Evolutionary conservation across 2,329 filamentous ascomycete genomes (phyloP).

Genomic region (Talaromyces piceae): DNA sequence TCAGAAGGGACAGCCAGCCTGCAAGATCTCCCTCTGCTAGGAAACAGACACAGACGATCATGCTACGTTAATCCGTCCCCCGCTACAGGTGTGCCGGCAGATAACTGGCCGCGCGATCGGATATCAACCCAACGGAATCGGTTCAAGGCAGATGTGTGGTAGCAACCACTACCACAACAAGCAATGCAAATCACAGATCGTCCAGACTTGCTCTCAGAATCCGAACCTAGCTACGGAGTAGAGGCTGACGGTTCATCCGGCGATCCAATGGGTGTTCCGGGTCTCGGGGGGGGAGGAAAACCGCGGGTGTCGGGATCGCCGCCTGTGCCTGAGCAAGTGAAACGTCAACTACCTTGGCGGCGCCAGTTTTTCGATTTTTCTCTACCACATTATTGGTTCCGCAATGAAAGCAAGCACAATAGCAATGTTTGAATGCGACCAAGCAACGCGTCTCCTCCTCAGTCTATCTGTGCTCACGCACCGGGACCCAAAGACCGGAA

Average conservation of each 20-base stretch:
- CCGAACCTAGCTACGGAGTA: not conserved
- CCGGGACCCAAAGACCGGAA: too few relatives aligned
- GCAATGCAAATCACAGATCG: too few relatives aligned
- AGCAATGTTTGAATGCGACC: not conserved
- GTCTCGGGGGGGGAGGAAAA: too few relatives aligned
- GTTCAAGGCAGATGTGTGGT: not conserved
- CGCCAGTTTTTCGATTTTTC: not conserved
- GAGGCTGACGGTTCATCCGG: not conserved
- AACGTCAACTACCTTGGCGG: not conserved
- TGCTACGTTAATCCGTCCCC: not conserved
- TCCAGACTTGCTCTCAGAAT: not conserved
- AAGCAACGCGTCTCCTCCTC: not conserved
- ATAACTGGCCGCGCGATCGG: not conserved
- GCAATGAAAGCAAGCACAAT: not conserved
- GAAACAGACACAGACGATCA: not conserved
- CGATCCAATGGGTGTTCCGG: not conserved
- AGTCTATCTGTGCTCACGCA: too few relatives aligned
- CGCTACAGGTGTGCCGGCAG: too few relatives aligned
- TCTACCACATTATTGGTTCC: not conserved
- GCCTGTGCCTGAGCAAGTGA: not conserved
- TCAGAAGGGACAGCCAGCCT: not conserved
- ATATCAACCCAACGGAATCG: not conserved
- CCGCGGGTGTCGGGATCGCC: not conserved
- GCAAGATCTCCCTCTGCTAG: too few relatives aligned
- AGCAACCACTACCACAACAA: not conserved